Evolutionary conservation across 257 asterid genomes (phyloP).

Genomic region (Solanum acaule): DNA sequence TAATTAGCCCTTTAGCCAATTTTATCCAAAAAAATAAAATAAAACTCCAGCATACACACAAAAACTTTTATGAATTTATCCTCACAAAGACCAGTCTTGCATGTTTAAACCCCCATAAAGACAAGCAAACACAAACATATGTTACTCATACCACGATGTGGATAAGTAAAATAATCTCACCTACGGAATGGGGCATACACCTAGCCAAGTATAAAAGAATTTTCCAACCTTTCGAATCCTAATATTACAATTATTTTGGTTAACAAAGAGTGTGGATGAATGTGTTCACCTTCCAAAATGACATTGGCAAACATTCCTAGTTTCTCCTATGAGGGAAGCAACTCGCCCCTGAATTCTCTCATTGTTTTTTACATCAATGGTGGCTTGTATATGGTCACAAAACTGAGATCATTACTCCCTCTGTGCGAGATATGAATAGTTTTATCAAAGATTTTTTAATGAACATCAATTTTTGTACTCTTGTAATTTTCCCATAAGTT

Average conservation of each 20-base stretch:
- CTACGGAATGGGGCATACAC: not conserved
- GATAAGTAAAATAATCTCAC: not conserved
- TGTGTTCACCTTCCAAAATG: not conserved
- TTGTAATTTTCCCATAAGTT: not conserved
- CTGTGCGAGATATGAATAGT: not conserved
- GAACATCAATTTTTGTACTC: not conserved
- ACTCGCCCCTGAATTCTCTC: not conserved
- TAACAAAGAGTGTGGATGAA: not conserved
- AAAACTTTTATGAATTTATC: too few relatives aligned
- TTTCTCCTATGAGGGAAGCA: not conserved
- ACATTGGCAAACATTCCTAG: not conserved
- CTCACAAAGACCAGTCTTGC: not conserved
- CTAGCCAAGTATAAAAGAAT: not conserved
- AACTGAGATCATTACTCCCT: not conserved
- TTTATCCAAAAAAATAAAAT: not conserved
- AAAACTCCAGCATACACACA: not conserved
- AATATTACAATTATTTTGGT: not conserved
- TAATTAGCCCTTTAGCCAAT: not conserved
- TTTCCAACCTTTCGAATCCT: not conserved
- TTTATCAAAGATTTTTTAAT: not conserved
- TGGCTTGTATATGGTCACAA: not conserved
- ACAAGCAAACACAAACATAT: not conserved
- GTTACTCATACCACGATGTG: not conserved
- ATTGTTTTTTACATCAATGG: not conserved
- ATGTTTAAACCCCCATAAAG: not conserved